Conservation (phyloP, 768 basidiomycete species). For the Phanerochaete sordida region DNA sequence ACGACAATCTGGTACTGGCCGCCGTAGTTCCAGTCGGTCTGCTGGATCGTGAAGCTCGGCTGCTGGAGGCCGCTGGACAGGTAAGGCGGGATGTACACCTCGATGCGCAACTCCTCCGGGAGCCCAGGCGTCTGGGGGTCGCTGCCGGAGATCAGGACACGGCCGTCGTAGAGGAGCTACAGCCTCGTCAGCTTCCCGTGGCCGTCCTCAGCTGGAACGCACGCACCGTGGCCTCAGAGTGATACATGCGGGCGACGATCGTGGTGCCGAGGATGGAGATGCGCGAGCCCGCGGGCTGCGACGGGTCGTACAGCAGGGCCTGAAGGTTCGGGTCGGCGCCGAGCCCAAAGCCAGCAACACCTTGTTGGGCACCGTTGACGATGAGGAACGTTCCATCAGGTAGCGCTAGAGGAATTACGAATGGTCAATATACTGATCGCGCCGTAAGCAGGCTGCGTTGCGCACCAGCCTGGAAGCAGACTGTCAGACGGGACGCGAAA, state of each 20-base stretch:
- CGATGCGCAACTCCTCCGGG: constrained; percentile 74
- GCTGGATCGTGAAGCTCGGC: constrained; percentile 55
- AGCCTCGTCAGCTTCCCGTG: not conserved
- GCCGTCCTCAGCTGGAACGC: not conserved
- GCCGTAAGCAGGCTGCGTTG: no score
- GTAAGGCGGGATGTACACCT: constrained; percentile 88
- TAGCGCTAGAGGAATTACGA: constrained; percentile 31
- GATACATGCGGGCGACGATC: constrained; percentile 73
- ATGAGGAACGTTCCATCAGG: constrained; percentile 76
- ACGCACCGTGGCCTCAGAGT: constrained; percentile 62
- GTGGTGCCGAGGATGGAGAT: constrained; percentile 65
- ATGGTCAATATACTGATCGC: no score
- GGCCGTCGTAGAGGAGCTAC: constrained; percentile 65
- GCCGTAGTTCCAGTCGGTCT: constrained; percentile 62
- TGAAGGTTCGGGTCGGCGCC: constrained; percentile 58
- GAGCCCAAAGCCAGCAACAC: constrained; percentile 72
- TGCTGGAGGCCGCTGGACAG: constrained; percentile 58
- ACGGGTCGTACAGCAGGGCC: constrained; percentile 70
- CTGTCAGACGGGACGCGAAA: no score
- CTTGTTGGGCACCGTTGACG: constrained; percentile 67
- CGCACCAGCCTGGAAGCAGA: not conserved
- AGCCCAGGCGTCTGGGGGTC: constrained; percentile 57
- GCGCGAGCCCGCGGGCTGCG: constrained; percentile 53
- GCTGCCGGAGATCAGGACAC: constrained; percentile 73
- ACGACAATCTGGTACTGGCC: constrained; percentile 51